Evolutionary conservation across 164 flowering plant genomes (phyloP).

Genomic region (Macadamia tetraphylla): DNA sequence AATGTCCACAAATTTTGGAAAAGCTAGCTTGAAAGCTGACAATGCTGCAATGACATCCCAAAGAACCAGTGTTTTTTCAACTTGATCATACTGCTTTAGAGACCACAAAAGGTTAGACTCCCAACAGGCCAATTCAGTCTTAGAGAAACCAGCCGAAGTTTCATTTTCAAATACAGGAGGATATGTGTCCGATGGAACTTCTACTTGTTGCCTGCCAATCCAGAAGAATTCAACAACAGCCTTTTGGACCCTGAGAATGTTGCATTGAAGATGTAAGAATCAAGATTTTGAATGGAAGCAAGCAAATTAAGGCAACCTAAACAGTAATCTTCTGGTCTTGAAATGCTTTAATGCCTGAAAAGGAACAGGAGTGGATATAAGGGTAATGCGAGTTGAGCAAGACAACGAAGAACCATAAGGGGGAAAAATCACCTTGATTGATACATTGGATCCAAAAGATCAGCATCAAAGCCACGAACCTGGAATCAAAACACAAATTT

Average conservation of each 20-base stretch:
- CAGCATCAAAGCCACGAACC: slow-evolving; percentile 64
- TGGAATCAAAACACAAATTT: slow-evolving; percentile 26
- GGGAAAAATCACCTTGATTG: slow-evolving; percentile 53
- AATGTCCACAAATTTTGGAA: slow-evolving; percentile 41
- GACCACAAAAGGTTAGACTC: slow-evolving; percentile 58
- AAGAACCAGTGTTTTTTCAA: slow-evolving; percentile 45
- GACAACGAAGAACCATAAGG: background rate
- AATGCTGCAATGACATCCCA: slow-evolving; percentile 81
- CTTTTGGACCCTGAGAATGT: slow-evolving; percentile 46
- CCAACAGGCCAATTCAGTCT: slow-evolving; percentile 55
- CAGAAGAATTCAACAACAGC: slow-evolving; percentile 80
- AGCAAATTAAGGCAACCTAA: slow-evolving; percentile 1
- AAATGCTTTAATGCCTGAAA: background rate
- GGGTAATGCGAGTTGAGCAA: background rate
- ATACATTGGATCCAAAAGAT: slow-evolving; percentile 73
- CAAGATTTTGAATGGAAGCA: background rate
- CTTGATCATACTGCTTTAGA: slow-evolving; percentile 39
- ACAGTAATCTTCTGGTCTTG: background rate
- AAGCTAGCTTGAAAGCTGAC: slow-evolving; percentile 49
- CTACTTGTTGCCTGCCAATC: slow-evolving; percentile 73
- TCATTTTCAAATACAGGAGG: slow-evolving; percentile 21
- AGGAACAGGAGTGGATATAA: background rate
- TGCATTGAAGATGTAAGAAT: background rate
- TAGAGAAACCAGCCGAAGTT: slow-evolving; percentile 33
- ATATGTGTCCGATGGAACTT: slow-evolving; percentile 15